These are phyloP conservation scores for Penicillium arizonense DNA, from an alignment of 495 filamentous ascomycete species.

Conservation along the genomic window DNA sequence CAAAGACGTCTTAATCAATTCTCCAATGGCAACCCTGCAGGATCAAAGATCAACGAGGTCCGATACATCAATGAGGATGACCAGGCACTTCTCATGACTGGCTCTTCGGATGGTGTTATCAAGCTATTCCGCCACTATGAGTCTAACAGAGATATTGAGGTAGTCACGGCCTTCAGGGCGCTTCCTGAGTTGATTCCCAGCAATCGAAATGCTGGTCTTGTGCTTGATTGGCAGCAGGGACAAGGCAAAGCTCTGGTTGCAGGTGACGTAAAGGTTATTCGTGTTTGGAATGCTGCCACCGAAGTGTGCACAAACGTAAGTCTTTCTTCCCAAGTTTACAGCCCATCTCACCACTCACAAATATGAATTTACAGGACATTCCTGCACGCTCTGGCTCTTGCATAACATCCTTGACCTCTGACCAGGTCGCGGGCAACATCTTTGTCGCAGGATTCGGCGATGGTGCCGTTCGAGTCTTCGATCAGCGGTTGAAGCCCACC, in stretches of 20 bases:
- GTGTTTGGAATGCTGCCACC: constrained; percentile 91
- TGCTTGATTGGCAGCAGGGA: constrained; percentile 99
- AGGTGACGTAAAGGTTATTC: constrained; percentile 91
- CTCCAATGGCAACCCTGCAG: constrained; percentile 87
- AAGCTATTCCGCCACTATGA: constrained; percentile 91
- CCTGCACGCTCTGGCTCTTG: constrained; percentile 93
- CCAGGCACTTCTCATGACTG: constrained; percentile 89
- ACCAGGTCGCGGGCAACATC: constrained; percentile 94
- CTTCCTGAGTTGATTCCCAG: constrained; percentile 88
- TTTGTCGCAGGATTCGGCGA: constrained; percentile 97
- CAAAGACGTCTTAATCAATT: constrained; percentile 75
- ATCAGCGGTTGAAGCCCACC: constrained; percentile 76
- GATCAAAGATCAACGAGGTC: constrained; percentile 90
- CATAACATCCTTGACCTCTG: constrained; percentile 91
- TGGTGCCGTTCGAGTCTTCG: constrained; percentile 92
- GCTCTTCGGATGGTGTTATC: constrained; percentile 90
- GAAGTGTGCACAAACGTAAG: constrained; percentile 83
- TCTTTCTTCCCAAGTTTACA: neutral
- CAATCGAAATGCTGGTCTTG: constrained; percentile 89
- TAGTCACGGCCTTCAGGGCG: constrained; percentile 91
- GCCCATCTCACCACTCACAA: neutral
- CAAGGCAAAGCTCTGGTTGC: constrained; percentile 90
- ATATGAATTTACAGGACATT: constrained; percentile 61
- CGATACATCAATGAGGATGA: constrained; percentile 99
- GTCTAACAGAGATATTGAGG: constrained; percentile 65